Evolutionary conservation across 2,329 filamentous ascomycete genomes (phyloP).

Genomic region (Penicillium crustosum): DNA sequence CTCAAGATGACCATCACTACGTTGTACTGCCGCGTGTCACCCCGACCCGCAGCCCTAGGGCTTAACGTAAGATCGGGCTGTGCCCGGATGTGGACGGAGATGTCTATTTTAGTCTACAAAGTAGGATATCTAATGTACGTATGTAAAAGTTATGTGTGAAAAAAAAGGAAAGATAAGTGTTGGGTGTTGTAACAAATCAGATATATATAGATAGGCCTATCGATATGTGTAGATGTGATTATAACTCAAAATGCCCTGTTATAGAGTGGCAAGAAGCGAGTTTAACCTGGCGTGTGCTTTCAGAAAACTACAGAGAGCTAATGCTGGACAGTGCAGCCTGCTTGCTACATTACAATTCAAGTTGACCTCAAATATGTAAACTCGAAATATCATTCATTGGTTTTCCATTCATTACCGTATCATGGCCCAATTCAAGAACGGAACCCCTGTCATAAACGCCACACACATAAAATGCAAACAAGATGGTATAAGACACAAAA

Average conservation of each 20-base stretch:
- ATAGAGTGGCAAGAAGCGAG: background rate
- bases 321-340: background rate
- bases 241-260: background rate
- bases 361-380: background rate
- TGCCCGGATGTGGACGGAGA: background rate
- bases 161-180: background rate
- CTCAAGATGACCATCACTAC: background rate
- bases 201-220: background rate
- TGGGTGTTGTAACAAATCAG: background rate
- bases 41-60: background rate
- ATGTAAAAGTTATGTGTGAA: background rate
- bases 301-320: background rate
- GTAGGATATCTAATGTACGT: background rate
- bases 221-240: background rate
- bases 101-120: background rate
- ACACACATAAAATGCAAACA: conserved; percentile 23
- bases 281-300: background rate
- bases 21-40: background rate
- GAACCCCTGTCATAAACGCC: conserved; percentile 16
- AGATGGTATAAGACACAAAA: conserved; percentile 26
- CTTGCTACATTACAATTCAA: background rate
- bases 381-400: conserved; percentile 2
- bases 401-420: conserved; percentile 22
- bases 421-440: conserved; percentile 12
- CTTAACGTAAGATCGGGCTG: too few relatives aligned